Conservation (phyloP, 495 filamentous ascomycete species). For the Bombardia bombarda region DNA sequence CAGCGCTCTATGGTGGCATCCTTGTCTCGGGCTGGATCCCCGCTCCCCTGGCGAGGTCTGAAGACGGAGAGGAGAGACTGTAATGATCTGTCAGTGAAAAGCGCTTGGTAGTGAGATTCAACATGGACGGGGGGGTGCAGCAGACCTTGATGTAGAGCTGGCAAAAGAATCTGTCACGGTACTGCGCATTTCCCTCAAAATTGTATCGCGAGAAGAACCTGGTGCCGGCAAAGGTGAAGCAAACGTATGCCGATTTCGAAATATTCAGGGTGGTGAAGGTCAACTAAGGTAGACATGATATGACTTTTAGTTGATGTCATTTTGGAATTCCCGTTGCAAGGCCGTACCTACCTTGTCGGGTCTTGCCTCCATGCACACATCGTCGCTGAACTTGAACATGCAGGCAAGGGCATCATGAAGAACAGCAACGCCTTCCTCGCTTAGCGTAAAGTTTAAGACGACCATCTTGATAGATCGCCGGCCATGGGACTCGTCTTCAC, state of each 20-base stretch:
- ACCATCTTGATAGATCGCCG: conserved; percentile 10
- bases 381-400: conserved; percentile 87
- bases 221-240: conserved; percentile 62
- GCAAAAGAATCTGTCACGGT: conserved; percentile 43
- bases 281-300: conserved; percentile 43
- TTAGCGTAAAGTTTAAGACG: conserved; percentile 69
- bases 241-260: conserved; percentile 88
- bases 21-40: conserved; percentile 28
- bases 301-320: no score
- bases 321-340: no score
- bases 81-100: conserved; percentile 1
- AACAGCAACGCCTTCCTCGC: conserved; percentile 60
- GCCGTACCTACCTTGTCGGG: conserved; percentile 52
- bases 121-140: not conserved
- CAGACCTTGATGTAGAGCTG: conserved; percentile 38
- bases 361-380: conserved; percentile 76
- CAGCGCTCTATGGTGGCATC: conserved; percentile 79
- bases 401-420: conserved; percentile 82
- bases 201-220: conserved; percentile 79
- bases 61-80: conserved; percentile 40
- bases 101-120: not conserved
- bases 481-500: not conserved
- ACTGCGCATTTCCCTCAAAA: conserved; percentile 41
- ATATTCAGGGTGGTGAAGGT: conserved; percentile 77
- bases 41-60: conserved; percentile 28